These are phyloP conservation scores for Teratosphaeriaceae sp. DNA, from an alignment of 2,329 filamentous ascomycete species.

Conservation along the genomic window DNA sequence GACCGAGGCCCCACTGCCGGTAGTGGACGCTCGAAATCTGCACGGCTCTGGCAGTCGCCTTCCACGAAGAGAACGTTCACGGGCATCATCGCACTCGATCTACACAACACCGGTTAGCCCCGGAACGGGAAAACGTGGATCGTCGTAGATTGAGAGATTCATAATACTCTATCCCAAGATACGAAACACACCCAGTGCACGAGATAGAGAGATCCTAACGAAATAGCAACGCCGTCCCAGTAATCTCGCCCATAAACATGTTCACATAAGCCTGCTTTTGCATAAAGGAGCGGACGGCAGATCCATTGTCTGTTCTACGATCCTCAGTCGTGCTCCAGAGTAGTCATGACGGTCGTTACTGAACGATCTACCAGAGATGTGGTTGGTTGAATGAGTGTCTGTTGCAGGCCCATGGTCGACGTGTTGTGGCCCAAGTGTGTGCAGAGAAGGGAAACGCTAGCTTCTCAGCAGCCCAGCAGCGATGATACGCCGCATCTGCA, in stretches of 20 bases:
- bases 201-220: neutral
- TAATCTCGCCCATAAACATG: constrained; percentile 2
- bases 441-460: constrained; percentile 4
- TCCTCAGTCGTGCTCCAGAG: neutral
- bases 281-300: constrained; percentile 26
- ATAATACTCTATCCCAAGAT: neutral
- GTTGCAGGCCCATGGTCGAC: neutral
- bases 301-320: constrained; percentile 12
- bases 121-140: too few species aligned
- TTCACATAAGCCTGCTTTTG: constrained; percentile 11
- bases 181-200: neutral
- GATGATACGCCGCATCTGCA: constrained; percentile 20
- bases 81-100: too few species aligned
- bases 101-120: too few species aligned
- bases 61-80: too few species aligned
- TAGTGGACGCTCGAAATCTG: too few species aligned
- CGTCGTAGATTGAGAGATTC: neutral
- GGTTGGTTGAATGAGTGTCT: constrained; percentile 1
- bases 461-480: constrained; percentile 7
- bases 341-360: constrained; percentile 16
- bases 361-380: constrained; percentile 20
- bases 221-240: neutral
- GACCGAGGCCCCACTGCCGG: too few species aligned
- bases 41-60: too few species aligned
- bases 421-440: constrained; percentile 4